phyloP scores from a whole-genome alignment of 257 asterid genomes.

The Rhazya stricta region DNA sequence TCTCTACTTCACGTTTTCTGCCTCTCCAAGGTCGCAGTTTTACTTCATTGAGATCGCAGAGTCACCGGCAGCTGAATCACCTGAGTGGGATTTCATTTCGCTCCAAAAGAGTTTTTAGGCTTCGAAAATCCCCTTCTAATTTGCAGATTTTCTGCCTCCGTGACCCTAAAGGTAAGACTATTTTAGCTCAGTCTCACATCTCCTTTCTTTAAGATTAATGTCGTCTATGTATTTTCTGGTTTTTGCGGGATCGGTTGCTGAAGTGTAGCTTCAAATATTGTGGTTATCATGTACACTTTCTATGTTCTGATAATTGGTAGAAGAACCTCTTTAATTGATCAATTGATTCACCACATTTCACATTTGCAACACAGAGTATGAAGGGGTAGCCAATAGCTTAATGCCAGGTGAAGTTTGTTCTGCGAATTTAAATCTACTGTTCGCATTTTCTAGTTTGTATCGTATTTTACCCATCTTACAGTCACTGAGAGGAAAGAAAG shows the following conservation, averaged over 20 bases:
- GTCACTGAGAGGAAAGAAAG: background rate
- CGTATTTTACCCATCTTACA: background rate
- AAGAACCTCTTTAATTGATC: background rate
- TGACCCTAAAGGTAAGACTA: constrained; percentile 40
- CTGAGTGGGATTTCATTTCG: constrained; percentile 31
- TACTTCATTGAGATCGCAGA: constrained; percentile 23
- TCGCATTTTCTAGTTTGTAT: background rate
- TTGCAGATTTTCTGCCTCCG: constrained; percentile 37
- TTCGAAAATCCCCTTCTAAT: constrained; percentile 29
- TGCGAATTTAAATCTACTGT: background rate
- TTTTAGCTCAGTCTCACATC: background rate
- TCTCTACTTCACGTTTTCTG: constrained; percentile 25
- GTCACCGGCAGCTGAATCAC: constrained; percentile 27
- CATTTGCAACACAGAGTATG: background rate
- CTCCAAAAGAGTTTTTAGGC: constrained; percentile 26
- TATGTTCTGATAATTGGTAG: background rate
- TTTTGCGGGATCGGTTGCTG: background rate
- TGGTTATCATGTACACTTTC: background rate
- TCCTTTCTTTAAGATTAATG: background rate
- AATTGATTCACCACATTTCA: background rate
- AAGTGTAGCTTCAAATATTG: background rate
- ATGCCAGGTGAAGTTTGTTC: background rate
- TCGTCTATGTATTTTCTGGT: background rate
- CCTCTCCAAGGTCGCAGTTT: constrained; percentile 12
- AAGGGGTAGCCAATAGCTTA: background rate